Percentiles rank a stretch among this genome's conserved stretches.
Evolutionary conservation across 1,139 yeast species (phyloP).

Genomic region (Candida buenavistaensis): DNA sequence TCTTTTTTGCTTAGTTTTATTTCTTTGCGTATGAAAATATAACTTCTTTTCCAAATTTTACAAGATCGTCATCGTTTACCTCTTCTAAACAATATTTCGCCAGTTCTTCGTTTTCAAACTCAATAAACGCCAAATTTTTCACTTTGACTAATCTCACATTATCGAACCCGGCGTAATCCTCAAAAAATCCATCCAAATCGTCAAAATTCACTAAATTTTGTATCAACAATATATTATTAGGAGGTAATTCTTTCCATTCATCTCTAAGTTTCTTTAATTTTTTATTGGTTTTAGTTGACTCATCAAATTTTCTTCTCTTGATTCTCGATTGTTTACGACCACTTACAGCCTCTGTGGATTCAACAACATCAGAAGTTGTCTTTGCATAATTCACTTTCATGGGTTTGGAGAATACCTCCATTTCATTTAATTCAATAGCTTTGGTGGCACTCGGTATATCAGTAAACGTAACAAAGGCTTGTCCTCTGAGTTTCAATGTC

Average conservation of each 20-base stretch:
- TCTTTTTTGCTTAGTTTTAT: constrained; percentile 13
- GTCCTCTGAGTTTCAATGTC: constrained; percentile 71
- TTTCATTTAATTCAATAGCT: constrained; percentile 51
- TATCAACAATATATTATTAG: constrained; percentile 68
- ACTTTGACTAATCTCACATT: constrained; percentile 67
- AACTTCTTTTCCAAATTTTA: constrained; percentile 24
- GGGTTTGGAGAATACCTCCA: constrained; percentile 53
- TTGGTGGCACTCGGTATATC: constrained; percentile 40
- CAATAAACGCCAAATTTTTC: constrained; percentile 77
- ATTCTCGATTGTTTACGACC: constrained; percentile 3
- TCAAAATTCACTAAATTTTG: constrained; percentile 50
- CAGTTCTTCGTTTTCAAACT: constrained; percentile 54
- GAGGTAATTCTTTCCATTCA: constrained; percentile 50
- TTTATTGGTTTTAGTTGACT: constrained; percentile 15
- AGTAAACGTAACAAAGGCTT: constrained; percentile 77
- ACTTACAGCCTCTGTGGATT: constrained; percentile 12
- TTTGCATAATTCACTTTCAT: constrained; percentile 47
- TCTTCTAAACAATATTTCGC: constrained; percentile 27
- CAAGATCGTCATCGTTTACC: constrained; percentile 11
- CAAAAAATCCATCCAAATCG: constrained; percentile 46
- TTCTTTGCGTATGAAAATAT: constrained; percentile 38
- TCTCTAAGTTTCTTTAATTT: constrained; percentile 23
- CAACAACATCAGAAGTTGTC: constrained; percentile 45
- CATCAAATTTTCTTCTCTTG: constrained; percentile 20
- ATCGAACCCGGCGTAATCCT: constrained; percentile 54